Evolutionary conservation across 108 stramenopile genomes (phyloP).

Genomic region (Nitzschia putrida): DNA sequence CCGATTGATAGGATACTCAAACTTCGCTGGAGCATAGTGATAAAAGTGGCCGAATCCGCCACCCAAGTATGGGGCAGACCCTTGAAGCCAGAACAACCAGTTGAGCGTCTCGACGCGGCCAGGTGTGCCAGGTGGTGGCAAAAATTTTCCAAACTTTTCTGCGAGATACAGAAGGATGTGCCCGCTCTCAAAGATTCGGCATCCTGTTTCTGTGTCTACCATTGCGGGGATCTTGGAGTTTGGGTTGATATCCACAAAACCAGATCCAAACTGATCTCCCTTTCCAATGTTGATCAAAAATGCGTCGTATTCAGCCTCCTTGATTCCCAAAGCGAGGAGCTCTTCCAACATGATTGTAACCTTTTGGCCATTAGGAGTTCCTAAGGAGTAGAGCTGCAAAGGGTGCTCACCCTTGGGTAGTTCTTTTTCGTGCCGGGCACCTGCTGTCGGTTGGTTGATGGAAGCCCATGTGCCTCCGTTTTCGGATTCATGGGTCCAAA

Average conservation of each 20-base stretch:
- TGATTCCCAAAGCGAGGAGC: slow-evolving; percentile 36
- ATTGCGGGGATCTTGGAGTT: slow-evolving; percentile 90
- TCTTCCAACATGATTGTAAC: slow-evolving; percentile 86
- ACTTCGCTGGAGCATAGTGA: slow-evolving; percentile 65
- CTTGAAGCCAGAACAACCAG: slow-evolving; percentile 89
- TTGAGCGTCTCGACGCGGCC: slow-evolving; percentile 52
- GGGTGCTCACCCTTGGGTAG: slow-evolving; percentile 66
- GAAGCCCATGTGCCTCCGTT: slow-evolving; percentile 28
- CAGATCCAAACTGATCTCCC: slow-evolving; percentile 77
- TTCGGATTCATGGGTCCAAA: slow-evolving; percentile 38
- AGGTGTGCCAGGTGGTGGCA: slow-evolving; percentile 32
- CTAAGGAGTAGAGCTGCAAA: slow-evolving; percentile 82
- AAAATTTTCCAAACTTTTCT: slow-evolving; percentile 59
- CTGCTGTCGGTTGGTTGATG: slow-evolving; percentile 67
- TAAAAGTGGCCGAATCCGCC: slow-evolving; percentile 85
- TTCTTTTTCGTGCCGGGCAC: slow-evolving; percentile 60
- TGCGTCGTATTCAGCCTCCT: slow-evolving; percentile 77
- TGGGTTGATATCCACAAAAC: slow-evolving; percentile 84
- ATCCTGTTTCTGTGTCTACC: slow-evolving; percentile 47
- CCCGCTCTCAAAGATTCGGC: slow-evolving; percentile 78
- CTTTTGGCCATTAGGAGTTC: slow-evolving; percentile 89
- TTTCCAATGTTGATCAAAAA: slow-evolving; percentile 62
- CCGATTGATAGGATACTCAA: slow-evolving; percentile 80
- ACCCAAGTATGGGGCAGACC: slow-evolving; percentile 71
- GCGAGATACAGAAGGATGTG: slow-evolving; percentile 79